phyloP scores from a whole-genome alignment of 331 rosid genomes.

The Pyracantha coccinea region DNA sequence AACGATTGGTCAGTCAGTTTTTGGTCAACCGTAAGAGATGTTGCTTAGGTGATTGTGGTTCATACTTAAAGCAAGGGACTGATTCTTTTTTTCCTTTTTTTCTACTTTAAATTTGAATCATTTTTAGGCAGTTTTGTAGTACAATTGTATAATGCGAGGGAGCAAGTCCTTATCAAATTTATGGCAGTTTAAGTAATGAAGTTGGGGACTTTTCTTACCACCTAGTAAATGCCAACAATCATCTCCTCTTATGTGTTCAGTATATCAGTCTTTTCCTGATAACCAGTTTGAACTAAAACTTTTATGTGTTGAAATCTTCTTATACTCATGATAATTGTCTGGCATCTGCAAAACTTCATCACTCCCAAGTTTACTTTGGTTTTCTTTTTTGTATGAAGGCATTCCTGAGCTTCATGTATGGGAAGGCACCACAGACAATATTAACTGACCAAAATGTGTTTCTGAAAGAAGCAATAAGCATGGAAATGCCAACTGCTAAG shows the following conservation, averaged over 20 bases:
- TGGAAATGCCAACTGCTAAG: slow-evolving; percentile 67
- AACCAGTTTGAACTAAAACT: not conserved
- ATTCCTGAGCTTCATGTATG: slow-evolving; percentile 84
- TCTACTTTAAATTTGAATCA: not conserved
- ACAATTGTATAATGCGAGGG: not conserved
- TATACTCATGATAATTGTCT: slow-evolving; percentile 3
- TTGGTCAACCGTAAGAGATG: not conserved
- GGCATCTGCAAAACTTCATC: slow-evolving; percentile 3
- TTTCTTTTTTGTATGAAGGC: slow-evolving; percentile 47
- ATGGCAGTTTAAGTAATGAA: not conserved
- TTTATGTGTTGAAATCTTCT: slow-evolving; percentile 2
- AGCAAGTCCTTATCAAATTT: not conserved
- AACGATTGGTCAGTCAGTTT: not conserved
- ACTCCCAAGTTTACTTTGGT: slow-evolving; percentile 22
- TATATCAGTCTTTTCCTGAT: slow-evolving; percentile 5
- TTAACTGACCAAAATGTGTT: slow-evolving; percentile 83
- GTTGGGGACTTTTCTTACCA: not conserved
- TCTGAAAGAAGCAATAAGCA: slow-evolving; percentile 83
- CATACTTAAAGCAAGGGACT: not conserved
- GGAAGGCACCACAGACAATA: slow-evolving; percentile 88
- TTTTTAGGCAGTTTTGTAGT: not conserved
- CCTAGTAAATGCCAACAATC: slow-evolving; percentile 1
- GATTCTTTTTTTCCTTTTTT: not conserved
- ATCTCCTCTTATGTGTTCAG: not conserved
- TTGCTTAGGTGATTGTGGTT: not conserved